Evolutionary conservation across 225 moss, liverwort and hornwort species (phyloP).

Genomic region (Polytrichum commune): DNA sequence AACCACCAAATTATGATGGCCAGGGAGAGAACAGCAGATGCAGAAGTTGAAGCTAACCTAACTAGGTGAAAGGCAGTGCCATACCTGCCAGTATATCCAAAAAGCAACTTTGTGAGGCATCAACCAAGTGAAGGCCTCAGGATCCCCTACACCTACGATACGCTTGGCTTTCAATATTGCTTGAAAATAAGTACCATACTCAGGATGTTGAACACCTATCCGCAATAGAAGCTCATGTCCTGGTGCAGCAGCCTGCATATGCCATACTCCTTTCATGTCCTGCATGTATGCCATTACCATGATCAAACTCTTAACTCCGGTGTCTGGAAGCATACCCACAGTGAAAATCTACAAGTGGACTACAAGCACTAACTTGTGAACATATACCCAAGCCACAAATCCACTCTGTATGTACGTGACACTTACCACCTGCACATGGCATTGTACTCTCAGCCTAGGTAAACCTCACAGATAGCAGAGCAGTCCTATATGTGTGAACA

Average conservation of each 20-base stretch:
- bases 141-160: slow-evolving; percentile 39
- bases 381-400: too few species aligned
- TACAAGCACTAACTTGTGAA: too few species aligned
- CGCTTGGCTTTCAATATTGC: slow-evolving; percentile 76
- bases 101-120: slow-evolving; percentile 93
- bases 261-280: slow-evolving; percentile 86
- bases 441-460: too few species aligned
- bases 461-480: too few species aligned
- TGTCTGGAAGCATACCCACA: too few species aligned
- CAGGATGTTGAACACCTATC: slow-evolving; percentile 75
- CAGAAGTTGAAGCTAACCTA: background rate
- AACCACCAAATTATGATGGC: background rate
- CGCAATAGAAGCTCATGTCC: slow-evolving; percentile 66
- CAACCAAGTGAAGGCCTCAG: slow-evolving; percentile 75
- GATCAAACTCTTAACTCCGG: background rate
- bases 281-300: slow-evolving; percentile 17
- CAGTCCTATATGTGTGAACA: too few species aligned
- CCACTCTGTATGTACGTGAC: too few species aligned
- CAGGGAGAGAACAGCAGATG: background rate
- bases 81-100: slow-evolving; percentile 94
- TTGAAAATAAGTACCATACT: slow-evolving; percentile 62
- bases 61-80: background rate
- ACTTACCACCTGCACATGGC: too few species aligned
- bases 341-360: too few species aligned
- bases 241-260: slow-evolving; percentile 58